These are phyloP conservation scores for Nannizziopsis arthrosporioides DNA, from an alignment of 2,329 filamentous ascomycete genomes.

Conservation along the genomic window DNA sequence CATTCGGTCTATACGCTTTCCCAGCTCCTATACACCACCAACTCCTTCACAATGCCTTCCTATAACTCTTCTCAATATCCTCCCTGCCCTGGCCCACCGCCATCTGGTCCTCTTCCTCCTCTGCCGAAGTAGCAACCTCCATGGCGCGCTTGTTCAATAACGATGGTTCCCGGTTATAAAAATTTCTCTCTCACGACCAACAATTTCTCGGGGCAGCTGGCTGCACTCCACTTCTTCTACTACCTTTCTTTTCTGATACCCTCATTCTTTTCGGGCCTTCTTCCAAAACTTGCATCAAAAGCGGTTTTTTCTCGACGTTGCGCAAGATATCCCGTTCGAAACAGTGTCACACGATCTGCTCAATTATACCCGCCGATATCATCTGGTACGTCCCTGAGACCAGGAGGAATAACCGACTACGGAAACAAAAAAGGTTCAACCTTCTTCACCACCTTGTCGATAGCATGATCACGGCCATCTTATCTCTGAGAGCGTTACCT, in stretches of 20 bases:
- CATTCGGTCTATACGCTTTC: background rate
- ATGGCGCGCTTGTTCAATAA: background rate
- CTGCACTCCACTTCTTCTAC: conserved; percentile 6
- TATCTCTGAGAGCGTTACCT: too few relatives aligned
- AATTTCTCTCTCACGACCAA: conserved; percentile 1
- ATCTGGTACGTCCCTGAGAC: too few relatives aligned
- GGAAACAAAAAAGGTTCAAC: too few relatives aligned
- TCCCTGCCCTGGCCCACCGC: conserved; percentile 18
- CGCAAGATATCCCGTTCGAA: background rate
- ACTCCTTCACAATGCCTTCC: conserved; percentile 15
- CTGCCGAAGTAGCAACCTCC: conserved; percentile 15
- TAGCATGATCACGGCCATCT: too few relatives aligned
- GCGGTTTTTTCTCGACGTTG: background rate
- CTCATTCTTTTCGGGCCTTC: background rate
- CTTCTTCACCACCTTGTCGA: too few relatives aligned
- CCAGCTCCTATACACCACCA: background rate
- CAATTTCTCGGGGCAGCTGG: conserved; percentile 11
- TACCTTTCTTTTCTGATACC: background rate
- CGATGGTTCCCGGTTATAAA: background rate
- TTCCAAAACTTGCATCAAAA: background rate
- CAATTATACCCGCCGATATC: too few relatives aligned
- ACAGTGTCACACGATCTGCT: too few relatives aligned
- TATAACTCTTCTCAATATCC: conserved; percentile 16
- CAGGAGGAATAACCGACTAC: too few relatives aligned
- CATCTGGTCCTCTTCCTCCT: conserved; percentile 18